Evolutionary conservation across 2,329 filamentous ascomycete genomes (phyloP), one percentile per base, ranked within the genome.

Genomic region (Pyrenophora graminea): DNA sequence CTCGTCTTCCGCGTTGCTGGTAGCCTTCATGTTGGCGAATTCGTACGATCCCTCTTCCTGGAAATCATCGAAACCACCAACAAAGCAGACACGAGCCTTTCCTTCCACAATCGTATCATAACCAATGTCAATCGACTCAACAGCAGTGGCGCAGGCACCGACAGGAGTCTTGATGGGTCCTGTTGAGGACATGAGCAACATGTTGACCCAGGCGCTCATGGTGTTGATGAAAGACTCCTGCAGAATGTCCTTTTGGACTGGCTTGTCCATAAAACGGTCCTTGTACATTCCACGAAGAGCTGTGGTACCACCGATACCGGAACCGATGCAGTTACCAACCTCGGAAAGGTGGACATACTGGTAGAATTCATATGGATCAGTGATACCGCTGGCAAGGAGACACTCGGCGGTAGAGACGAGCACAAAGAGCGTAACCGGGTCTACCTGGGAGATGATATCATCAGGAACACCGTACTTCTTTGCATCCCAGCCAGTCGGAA

Each of bases 211-310:
- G 13, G 94, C 94, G 64, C 90, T 88, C 93, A 99, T 99, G 48
- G 94, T 99, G 82, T 99, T 99, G 84, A 99, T 97, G 82, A 99
- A 99, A 10, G 94, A 97, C 78, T 99, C 94, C 73, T 99, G 95
- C 12, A 99, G 84, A 72, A 99, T 97, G 71, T 99, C 94, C 78
- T 97, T 99, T 78, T 99, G 95, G 42, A 99, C 85, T 48, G 93
- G 94, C 80, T 92, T 94, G 79, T 99, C 94, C 57, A 97, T 83
- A 85, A 88, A 97, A 53, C 94, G 89, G 75, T 97, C 93, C 77
- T 93, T 94, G 82, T 97, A 96, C 93, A 99, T 99, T 66, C 93
- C 93, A 67, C 91, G 88, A 60, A 99, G 84, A 66, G 94, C 94
- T 66, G 85, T 85, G 55, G 91, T 89, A 78, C 94, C 95, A 83